Evolutionary conservation across 768 basidiomycete species (phyloP), one percentile per base, ranked within the genome.

Genomic region (Boletus sp.): DNA sequence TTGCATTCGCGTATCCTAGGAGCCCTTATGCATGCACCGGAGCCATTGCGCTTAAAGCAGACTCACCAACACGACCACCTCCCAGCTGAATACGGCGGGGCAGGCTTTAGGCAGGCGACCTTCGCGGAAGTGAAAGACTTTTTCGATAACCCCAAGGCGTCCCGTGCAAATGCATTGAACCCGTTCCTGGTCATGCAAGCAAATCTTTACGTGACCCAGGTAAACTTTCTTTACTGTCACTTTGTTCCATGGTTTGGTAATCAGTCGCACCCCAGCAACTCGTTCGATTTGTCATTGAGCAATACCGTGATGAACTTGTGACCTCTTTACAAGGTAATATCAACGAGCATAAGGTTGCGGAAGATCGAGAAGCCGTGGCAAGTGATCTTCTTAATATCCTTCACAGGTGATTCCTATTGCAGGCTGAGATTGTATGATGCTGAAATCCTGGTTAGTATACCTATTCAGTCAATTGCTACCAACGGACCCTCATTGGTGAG

Each of bases 171-270:
- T 65, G 92, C 93, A 0, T 80, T 91, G 52, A 94, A 96, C 69
- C 88, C 90, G 18, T 95, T 89, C 79, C 78, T 94, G 33, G 92
- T 96, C 33, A 90, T 93, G 83, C 93, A 94, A 72, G 90, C 89
- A 36, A 96, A 96, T 67, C 77, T 96, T 41, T 95, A 89, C 64
- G 93, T 95, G 64, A 95, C 93, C 11, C 93, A 94, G 82, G 92
- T 89, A 60, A 57, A 80, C 3, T 40, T 32, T 10, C 17, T 30
- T 30, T 10, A 14, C n/a, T 32, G 18, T 36, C 11, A 24, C 8
- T 37, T 18, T 48, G 11, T 7, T 37, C 2, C 20, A 11, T 30
- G n/a, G 32, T 17, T 47, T 29, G 2, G 41, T 59, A 17, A 58
- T 17, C 18, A 20, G 24, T 33, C 14, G 4, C 47, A 12, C n/a